Conservation (phyloP, 192 early-diverging fungal genomes). For the Coemansia sp. region DNA sequence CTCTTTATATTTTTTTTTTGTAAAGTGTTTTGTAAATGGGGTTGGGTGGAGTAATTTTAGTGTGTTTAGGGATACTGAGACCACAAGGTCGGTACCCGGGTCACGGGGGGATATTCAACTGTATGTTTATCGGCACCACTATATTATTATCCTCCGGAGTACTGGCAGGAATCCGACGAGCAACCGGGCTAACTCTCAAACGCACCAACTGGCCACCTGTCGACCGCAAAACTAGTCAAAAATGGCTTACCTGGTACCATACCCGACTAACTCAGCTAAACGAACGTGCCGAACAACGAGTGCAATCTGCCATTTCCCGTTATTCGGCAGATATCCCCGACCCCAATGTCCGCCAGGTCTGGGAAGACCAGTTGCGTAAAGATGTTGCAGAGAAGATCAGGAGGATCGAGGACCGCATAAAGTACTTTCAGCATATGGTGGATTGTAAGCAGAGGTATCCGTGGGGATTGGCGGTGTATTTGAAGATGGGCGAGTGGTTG, state of each 20-base stretch:
- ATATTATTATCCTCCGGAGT: slow-evolving; percentile 16
- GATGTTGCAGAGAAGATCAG: slow-evolving; percentile 26
- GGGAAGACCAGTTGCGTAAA: slow-evolving; percentile 31
- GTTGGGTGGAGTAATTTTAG: neutral
- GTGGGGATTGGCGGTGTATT: neutral
- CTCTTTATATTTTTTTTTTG: neutral
- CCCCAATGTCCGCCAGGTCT: slow-evolving; percentile 19
- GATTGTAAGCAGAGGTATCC: neutral
- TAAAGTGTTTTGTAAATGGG: slow-evolving; percentile 2
- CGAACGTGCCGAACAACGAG: slow-evolving; percentile 17
- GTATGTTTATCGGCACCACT: slow-evolving; percentile 3
- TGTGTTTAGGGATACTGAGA: slow-evolving; percentile 11
- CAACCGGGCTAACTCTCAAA: slow-evolving; percentile 35
- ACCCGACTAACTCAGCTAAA: slow-evolving; percentile 19
- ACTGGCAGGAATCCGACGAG: slow-evolving; percentile 34
- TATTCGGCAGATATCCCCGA: slow-evolving; percentile 14
- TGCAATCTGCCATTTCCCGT: slow-evolving; percentile 3
- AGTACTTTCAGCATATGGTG: neutral
- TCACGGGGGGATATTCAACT: neutral
- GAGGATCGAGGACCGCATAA: slow-evolving; percentile 13
- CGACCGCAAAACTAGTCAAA: slow-evolving; percentile 6
- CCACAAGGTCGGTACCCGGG: slow-evolving; percentile 4
- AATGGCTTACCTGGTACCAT: slow-evolving; percentile 33
- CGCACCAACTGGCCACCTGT: slow-evolving; percentile 21
- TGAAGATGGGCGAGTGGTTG: slow-evolving; percentile 1